These are phyloP conservation scores for Fusarium pseudocircinatum DNA, from an alignment of 2,329 filamentous ascomycete species.

Conservation along the genomic window DNA sequence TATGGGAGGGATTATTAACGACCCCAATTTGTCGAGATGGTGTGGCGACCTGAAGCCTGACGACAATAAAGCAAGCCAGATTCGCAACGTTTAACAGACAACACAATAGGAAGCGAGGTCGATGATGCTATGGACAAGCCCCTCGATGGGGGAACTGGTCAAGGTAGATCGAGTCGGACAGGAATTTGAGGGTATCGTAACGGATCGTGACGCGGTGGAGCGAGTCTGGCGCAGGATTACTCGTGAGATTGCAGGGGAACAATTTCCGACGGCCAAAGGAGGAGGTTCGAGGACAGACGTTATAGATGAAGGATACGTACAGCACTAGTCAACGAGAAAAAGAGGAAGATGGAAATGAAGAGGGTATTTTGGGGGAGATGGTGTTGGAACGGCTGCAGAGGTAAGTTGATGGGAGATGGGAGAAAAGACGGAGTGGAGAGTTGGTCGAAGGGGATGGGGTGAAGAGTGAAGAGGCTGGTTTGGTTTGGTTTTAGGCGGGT, in stretches of 20 bases:
- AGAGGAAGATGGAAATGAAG: conserved; percentile 27
- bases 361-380: conserved; percentile 27
- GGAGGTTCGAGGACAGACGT: conserved; percentile 18
- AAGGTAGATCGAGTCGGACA: conserved; percentile 32
- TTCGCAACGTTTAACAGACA: conserved; percentile 10
- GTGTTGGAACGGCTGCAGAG: conserved; percentile 28
- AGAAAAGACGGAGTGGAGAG: conserved; percentile 32
- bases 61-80: conserved; percentile 26
- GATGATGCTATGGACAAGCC: conserved; percentile 33
- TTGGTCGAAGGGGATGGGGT: conserved; percentile 13
- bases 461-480: conserved; percentile 39
- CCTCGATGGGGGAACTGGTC: conserved; percentile 39
- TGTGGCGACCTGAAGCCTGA: conserved; percentile 36
- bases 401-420: conserved; percentile 32
- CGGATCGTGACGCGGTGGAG: conserved; percentile 40
- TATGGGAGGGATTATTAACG: conserved; percentile 37
- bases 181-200: conserved; percentile 38
- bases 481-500: conserved; percentile 40
- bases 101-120: conserved; percentile 12
- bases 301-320: conserved; percentile 18
- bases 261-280: conserved; percentile 12
- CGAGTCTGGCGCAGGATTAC: conserved; percentile 32
- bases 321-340: conserved; percentile 21
- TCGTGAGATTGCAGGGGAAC: conserved; percentile 29
- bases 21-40: conserved; percentile 33